Percentiles rank a stretch among this genome's conserved stretches.
Conservation (phyloP, 352 stramenopile species). For the Nothophytophthora sp. region DNA sequence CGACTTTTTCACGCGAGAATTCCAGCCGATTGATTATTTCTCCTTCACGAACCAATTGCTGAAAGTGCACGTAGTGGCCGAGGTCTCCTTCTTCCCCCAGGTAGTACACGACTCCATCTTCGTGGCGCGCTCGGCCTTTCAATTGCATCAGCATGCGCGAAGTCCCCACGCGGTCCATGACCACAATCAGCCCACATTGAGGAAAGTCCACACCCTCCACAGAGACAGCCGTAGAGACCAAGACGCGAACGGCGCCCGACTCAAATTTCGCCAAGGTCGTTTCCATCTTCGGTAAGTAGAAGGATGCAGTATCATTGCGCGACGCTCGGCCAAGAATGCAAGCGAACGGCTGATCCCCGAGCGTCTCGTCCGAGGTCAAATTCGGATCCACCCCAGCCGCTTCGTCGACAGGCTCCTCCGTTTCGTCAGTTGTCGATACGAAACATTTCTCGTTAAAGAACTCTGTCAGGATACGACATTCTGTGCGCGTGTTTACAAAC, state of each 20-base stretch:
- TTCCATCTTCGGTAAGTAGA: conserved; percentile 59
- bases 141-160: conserved; percentile 75
- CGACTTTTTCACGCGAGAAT: conserved; percentile 64
- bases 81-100: conserved; percentile 55
- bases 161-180: conserved; percentile 55
- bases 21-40: conserved; percentile 63
- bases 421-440: conserved; percentile 1
- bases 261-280: conserved; percentile 60
- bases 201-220: conserved; percentile 84
- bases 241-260: conserved; percentile 44
- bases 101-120: conserved; percentile 80
- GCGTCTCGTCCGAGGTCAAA: conserved; percentile 3
- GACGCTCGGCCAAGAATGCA: conserved; percentile 66
- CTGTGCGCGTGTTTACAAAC: conserved; percentile 82
- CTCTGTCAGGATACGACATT: conserved; percentile 78
- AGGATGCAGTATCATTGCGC: conserved; percentile 58
- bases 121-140: conserved; percentile 67
- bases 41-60: conserved; percentile 43
- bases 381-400: conserved; percentile 19
- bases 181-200: conserved; percentile 65
- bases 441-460: conserved; percentile 81
- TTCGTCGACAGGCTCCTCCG: conserved; percentile 9
- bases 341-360: conserved; percentile 34
- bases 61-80: conserved; percentile 47
- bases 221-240: conserved; percentile 81